Evolutionary conservation across 1,284 basidiomycete genomes (phyloP).

Genomic region (Chiua sp.): DNA sequence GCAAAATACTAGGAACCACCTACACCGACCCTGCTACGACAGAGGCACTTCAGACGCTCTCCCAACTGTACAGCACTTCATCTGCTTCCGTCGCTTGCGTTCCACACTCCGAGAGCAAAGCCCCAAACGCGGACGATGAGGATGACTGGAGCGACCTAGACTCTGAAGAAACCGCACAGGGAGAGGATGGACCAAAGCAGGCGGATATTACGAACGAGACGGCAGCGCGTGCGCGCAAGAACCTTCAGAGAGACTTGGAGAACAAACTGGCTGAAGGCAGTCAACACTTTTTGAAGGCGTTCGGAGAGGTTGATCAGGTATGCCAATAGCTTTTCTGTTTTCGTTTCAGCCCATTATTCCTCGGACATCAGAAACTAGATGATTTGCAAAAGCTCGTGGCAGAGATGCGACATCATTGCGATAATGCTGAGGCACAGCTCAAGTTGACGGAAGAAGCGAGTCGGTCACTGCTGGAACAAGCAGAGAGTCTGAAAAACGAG

Average conservation of each 20-base stretch:
- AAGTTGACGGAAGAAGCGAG: slow-evolving; percentile 81
- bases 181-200: slow-evolving; percentile 7
- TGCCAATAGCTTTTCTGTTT: slow-evolving; percentile 33
- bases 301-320: slow-evolving; percentile 89
- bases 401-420: slow-evolving; percentile 29
- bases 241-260: slow-evolving; percentile 86
- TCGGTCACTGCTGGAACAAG: slow-evolving; percentile 84
- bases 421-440: slow-evolving; percentile 76
- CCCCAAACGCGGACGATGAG: slow-evolving; percentile 35
- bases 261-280: slow-evolving; percentile 78
- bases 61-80: slow-evolving; percentile 66
- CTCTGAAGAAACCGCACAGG: slow-evolving; percentile 12
- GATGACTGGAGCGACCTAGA: slow-evolving; percentile 38
- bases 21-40: slow-evolving; percentile 83
- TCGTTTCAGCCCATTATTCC: neutral
- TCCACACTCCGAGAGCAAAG: slow-evolving; percentile 11
- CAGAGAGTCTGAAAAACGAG: slow-evolving; percentile 82
- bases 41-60: slow-evolving; percentile 85
- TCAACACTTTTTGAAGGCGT: slow-evolving; percentile 79
- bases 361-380: slow-evolving; percentile 23
- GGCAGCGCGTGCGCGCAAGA: slow-evolving; percentile 74
- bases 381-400: slow-evolving; percentile 25
- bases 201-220: slow-evolving; percentile 52
- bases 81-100: neutral
- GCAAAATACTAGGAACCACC: slow-evolving; percentile 86